Base-by-base conservation (phyloP, 106 monocot genomes). In the Gastrodia elata region DNA sequence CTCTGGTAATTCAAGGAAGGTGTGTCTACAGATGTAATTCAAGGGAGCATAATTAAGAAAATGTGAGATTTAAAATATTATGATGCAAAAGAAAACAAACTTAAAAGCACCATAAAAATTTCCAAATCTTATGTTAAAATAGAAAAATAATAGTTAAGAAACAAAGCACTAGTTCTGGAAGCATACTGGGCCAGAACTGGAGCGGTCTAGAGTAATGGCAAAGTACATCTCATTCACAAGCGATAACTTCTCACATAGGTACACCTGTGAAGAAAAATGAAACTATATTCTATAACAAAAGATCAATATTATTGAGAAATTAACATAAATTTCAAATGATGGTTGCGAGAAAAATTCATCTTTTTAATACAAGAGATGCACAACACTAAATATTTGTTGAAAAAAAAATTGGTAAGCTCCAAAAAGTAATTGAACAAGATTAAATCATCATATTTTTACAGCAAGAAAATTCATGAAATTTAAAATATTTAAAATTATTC, bases 181-280 rank as follows among this genome's bases (percentile, higher is more conserved):
- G 75, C 87, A 74, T 93, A 97, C 97, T 55, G 97, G 90, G 56
- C 97, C 97, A 90, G 97, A 88, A 81, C 87, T 82, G 34, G 81
- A 84, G 25, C 97, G 85, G 61, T 97, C 97, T 37, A 97, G 93
- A 15, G 88, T 93, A 42, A 97, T 97, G 80, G 97, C 87, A 72
- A 97, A 97, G 81, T 97, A 97, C 97, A 97, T 97, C 84, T 97
- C 97, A 68, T 97, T 97, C 28, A 86, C 80, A 74, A 97, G 97
- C 26, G 90, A 93, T 44, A 96, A 71, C 74, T 93, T 97, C 61
- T 97, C 78, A 76, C 92, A 93, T 64, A 97, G 78, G 77, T 97
- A 97, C 6, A 97, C 90, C 97, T 97, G 81, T 24, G 65, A 82
- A 80, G 30, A 10, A 25, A 2, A 69, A 72, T 33, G 48, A 69